Evolutionary conservation across 805 yeast genomes (phyloP).

Genomic region (Candida cerambycidarum): DNA sequence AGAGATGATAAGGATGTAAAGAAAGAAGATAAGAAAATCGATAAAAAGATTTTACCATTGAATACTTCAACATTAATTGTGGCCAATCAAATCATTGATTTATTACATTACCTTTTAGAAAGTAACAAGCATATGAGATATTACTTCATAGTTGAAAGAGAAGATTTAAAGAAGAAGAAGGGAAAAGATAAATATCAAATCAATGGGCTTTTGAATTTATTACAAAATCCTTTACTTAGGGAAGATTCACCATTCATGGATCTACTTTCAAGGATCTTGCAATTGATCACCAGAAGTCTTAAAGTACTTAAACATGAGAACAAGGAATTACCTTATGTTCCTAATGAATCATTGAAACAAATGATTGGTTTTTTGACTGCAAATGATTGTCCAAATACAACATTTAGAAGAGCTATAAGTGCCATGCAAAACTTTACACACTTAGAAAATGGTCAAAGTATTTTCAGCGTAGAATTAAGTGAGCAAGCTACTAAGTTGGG

Average conservation of each 20-base stretch:
- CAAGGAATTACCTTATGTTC: conserved; percentile 59
- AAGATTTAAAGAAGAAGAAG: conserved; percentile 38
- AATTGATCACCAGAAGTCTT: conserved; percentile 74
- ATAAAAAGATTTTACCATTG: conserved; percentile 41
- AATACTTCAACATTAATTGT: conserved; percentile 68
- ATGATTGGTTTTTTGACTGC: conserved; percentile 69
- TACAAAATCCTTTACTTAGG: conserved; percentile 62
- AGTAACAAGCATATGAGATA: conserved; percentile 65
- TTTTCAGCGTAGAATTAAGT: conserved; percentile 68
- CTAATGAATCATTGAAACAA: conserved; percentile 58
- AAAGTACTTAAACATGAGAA: conserved; percentile 46
- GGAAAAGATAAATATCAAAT: conserved; percentile 63
- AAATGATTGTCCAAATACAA: conserved; percentile 80
- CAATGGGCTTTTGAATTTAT: conserved; percentile 60
- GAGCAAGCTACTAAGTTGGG: conserved; percentile 63
- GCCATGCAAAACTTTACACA: conserved; percentile 72
- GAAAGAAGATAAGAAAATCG: neutral
- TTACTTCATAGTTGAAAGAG: conserved; percentile 78
- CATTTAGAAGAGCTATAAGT: conserved; percentile 80
- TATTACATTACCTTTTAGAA: conserved; percentile 68
- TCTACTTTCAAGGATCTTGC: conserved; percentile 68
- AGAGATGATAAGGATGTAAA: conserved; percentile 9
- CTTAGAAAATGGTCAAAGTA: conserved; percentile 59
- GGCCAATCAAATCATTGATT: conserved; percentile 76
- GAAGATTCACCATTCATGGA: conserved; percentile 80